Evolutionary conservation across 345 rosid species (phyloP), one percentile per base, ranked within the genome.

Genomic region (Tarenaya hassleriana): DNA sequence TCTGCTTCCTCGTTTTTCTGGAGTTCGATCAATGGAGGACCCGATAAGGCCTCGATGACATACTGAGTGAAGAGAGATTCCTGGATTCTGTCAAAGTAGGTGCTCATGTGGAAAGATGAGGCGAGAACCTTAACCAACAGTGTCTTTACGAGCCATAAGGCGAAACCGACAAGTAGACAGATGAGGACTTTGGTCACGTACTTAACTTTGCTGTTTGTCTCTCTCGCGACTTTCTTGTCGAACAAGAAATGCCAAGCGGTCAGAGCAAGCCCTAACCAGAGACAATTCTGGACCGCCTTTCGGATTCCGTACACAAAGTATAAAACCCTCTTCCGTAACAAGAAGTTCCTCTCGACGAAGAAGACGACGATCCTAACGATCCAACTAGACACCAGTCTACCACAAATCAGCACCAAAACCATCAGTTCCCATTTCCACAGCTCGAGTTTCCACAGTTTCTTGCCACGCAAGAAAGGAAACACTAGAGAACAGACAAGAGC

Each of bases 361-460:
- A 82, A 79, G 1, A 85, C 95, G 0, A 60, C 63, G 1, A 85
- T 45, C 41, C 72, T 67, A 5, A 82, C 76, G 1, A 73, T 75
- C 90, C 90, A 82, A 9, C 90, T 77, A 0, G 95, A 82, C 0
- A 85, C 81, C 40, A 85, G 50, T 17, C 95, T 76, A 16, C 87
- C 95, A 21, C 83, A 82, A n/a, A 85, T 77, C 70, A 76, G 62
- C 0, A 82, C 95, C 18, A 85, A 13, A 16, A 82, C 66, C 70
- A 85, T 58, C 0, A 76, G 69, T 46, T 55, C 80, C 95, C 95
- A 85, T 67, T 80, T 85, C 95, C 95, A 85, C 2, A 82, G 40
- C 21, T 54, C 37, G 5, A 85, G 77, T 3, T 74, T 50, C 77
- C 79, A 71, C 0, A 74, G 6, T 18, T 7, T 32, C 56, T 59